Evolutionary conservation across 768 basidiomycete genomes (phyloP).

Genomic region (Boletus rubroflammeus): DNA sequence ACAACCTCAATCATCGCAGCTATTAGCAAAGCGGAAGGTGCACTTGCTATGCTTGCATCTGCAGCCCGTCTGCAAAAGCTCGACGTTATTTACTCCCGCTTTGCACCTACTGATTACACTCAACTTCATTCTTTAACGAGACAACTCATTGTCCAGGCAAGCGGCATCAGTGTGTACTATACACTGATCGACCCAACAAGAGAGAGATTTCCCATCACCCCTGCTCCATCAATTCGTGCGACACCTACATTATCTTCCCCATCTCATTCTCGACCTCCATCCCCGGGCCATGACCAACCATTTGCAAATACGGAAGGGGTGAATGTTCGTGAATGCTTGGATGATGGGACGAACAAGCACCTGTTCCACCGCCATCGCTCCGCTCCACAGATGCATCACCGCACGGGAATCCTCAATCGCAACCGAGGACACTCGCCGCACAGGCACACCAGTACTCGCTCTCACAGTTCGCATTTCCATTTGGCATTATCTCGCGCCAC

Average conservation of each 20-base stretch:
- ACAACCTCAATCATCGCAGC: conserved; percentile 31
- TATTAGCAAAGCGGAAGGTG: conserved; percentile 41
- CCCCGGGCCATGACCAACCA: conserved; percentile 19
- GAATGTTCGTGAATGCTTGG: not conserved
- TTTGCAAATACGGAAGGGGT: not conserved
- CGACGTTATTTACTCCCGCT: conserved; percentile 60
- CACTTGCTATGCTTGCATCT: conserved; percentile 49
- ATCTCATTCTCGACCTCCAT: conserved; percentile 30
- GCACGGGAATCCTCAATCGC: not conserved
- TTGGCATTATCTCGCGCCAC: conserved; percentile 31
- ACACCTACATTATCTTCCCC: conserved; percentile 37
- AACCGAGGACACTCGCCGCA: conserved; percentile 12
- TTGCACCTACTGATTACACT: conserved; percentile 53
- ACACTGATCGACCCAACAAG: conserved; percentile 58
- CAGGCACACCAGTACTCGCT: conserved; percentile 23
- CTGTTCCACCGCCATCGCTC: not conserved
- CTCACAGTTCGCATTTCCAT: conserved; percentile 39
- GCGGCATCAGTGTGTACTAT: conserved; percentile 64
- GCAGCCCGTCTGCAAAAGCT: conserved; percentile 49
- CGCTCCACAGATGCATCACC: conserved; percentile 5
- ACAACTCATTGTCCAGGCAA: conserved; percentile 51
- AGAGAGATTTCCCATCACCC: conserved; percentile 53
- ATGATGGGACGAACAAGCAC: not conserved
- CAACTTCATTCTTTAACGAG: conserved; percentile 48
- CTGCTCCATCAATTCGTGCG: conserved; percentile 33